Conservation (phyloP, 805 yeast genomes). For the Saturnispora bothae region DNA sequence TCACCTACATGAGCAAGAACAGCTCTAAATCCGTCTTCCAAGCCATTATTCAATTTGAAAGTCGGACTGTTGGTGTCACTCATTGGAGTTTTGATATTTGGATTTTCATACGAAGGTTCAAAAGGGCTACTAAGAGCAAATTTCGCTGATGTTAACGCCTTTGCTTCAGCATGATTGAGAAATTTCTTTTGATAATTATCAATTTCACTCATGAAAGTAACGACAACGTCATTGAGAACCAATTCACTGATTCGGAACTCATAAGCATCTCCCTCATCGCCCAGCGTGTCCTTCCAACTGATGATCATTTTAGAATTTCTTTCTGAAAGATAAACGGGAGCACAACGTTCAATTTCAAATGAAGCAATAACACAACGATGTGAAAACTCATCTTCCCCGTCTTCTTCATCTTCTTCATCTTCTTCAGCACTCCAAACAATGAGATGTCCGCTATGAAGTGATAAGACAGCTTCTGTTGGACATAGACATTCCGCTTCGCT, state of each 20-base stretch:
- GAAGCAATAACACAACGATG: conserved; percentile 77
- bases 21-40: too few relatives aligned
- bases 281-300: conserved; percentile 73
- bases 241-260: conserved; percentile 66
- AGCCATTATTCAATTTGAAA: too few relatives aligned
- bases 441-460: conserved; percentile 32
- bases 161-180: too few relatives aligned
- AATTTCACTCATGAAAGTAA: conserved; percentile 51
- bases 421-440: conserved; percentile 59
- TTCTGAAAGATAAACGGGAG: conserved; percentile 43
- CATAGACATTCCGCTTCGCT: conserved; percentile 77
- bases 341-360: too few relatives aligned
- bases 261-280: conserved; percentile 78
- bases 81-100: too few relatives aligned
- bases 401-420: conserved; percentile 33
- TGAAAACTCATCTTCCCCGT: conserved; percentile 30
- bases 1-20: too few relatives aligned
- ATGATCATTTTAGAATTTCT: conserved; percentile 44
- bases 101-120: too few relatives aligned
- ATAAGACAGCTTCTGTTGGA: conserved; percentile 61
- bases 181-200: conserved; percentile 64
- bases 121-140: too few relatives aligned
- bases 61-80: too few relatives aligned
- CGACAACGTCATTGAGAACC: conserved; percentile 44
- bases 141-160: too few relatives aligned